phyloP scores from a whole-genome alignment of 192 early-diverging fungal genomes.

The Cladochytrium replicatum region DNA sequence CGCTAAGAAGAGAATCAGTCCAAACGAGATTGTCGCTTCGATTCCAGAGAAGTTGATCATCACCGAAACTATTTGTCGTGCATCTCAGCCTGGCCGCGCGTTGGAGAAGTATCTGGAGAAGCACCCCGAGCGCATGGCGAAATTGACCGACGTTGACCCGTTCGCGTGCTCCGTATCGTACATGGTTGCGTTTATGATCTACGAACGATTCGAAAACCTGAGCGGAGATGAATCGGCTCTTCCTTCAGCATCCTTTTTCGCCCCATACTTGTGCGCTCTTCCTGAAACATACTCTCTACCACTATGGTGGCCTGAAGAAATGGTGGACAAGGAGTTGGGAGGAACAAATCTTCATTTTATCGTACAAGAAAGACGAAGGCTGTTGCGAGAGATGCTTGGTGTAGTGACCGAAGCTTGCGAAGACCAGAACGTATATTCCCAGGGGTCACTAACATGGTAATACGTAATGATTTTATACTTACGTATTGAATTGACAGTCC shows the following conservation, averaged over 20 bases:
- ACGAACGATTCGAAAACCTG: conserved; percentile 17
- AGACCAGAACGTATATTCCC: conserved; percentile 7
- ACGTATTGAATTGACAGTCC: not conserved
- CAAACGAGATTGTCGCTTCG: conserved; percentile 10
- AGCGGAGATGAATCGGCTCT: too few relatives aligned
- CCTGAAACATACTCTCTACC: conserved; percentile 26
- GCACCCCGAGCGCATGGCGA: conserved; percentile 6
- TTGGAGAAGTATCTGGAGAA: conserved; percentile 7
- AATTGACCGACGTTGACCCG: conserved; percentile 12
- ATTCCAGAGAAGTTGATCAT: conserved; percentile 31
- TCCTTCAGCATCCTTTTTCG: conserved; percentile 31
- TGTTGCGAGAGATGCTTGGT: conserved; percentile 12
- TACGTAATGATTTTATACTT: conserved; percentile 2
- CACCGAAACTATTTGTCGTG: conserved; percentile 19
- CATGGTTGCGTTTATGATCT: conserved; percentile 27
- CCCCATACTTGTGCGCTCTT: conserved; percentile 29
- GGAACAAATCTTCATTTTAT: conserved; percentile 28
- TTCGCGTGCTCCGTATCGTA: conserved; percentile 20
- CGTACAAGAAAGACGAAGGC: conserved; percentile 17
- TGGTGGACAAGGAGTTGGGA: conserved; percentile 13
- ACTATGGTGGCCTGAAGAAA: conserved; percentile 25
- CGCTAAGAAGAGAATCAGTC: conserved; percentile 9
- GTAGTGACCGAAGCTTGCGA: conserved; percentile 14
- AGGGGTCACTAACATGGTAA: conserved; percentile 3
- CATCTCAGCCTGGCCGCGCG: conserved; percentile 12